These are phyloP conservation scores for Pseudogymnoascus sp. DNA, from an alignment of 2,329 filamentous ascomycete species.

Conservation along the genomic window DNA sequence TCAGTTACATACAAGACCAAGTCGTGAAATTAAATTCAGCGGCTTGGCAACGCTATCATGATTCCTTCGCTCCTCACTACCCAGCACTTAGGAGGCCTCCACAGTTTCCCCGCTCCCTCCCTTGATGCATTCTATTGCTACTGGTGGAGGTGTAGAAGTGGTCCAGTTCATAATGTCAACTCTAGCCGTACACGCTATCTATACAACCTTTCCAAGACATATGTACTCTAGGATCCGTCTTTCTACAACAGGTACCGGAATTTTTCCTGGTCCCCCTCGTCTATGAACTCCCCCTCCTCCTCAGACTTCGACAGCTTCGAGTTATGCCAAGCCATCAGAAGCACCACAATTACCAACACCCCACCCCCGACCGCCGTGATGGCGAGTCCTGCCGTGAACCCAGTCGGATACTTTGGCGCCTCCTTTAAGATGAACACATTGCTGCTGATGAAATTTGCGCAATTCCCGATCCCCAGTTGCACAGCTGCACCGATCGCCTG, in stretches of 20 bases:
- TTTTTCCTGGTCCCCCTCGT: neutral
- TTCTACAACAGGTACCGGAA: neutral
- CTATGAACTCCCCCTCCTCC: neutral
- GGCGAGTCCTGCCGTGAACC: slow-evolving; percentile 32
- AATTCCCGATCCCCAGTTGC: slow-evolving; percentile 38
- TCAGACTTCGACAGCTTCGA: slow-evolving; percentile 14
- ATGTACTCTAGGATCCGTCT: neutral
- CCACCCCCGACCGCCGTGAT: slow-evolving; percentile 18
- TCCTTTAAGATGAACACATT: slow-evolving; percentile 36
- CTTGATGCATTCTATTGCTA: neutral
- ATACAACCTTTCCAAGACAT: neutral
- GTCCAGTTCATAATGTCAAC: neutral
- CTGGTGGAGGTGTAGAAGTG: neutral
- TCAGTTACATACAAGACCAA: neutral
- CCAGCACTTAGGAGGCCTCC: no score
- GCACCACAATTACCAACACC: slow-evolving; percentile 10
- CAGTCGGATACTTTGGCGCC: slow-evolving; percentile 32
- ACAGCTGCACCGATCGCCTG: slow-evolving; percentile 36
- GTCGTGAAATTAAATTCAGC: neutral
- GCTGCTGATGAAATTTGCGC: slow-evolving; percentile 35
- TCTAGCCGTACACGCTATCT: slow-evolving; percentile 1
- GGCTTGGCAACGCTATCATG: neutral
- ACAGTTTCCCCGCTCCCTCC: neutral
- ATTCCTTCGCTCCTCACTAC: neutral
- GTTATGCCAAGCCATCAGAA: slow-evolving; percentile 13